Percentiles rank a stretch among this genome's conserved stretches.
These are phyloP conservation scores for Podila horticola DNA, from an alignment of 192 early-diverging fungal genomes.

Conservation along the genomic window DNA sequence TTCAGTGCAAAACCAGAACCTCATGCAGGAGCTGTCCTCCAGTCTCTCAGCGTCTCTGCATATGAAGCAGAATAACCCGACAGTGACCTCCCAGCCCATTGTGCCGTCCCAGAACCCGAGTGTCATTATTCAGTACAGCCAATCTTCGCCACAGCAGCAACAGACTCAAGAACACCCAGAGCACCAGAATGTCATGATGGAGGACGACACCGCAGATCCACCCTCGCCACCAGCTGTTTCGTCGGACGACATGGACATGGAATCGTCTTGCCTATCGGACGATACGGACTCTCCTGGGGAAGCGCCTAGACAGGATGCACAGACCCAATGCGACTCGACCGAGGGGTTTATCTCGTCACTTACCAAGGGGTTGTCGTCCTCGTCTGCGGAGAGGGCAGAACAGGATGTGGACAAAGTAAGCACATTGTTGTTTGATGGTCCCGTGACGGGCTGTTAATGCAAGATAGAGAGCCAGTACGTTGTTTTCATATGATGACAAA, in stretches of 20 bases:
- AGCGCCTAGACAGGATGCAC: constrained; percentile 4
- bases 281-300: constrained; percentile 4
- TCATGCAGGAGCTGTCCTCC: constrained; percentile 22
- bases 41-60: constrained; percentile 18
- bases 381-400: neutral
- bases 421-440: constrained; percentile 9
- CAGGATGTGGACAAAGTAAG: constrained; percentile 21
- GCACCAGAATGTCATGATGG: constrained; percentile 15
- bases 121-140: neutral
- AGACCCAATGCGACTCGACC: constrained; percentile 11
- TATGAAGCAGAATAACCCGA: neutral
- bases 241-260: constrained; percentile 49
- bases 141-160: neutral
- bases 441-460: neutral
- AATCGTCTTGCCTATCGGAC: constrained; percentile 17
- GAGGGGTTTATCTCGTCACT: neutral
- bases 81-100: neutral
- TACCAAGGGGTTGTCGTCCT: neutral
- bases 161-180: neutral
- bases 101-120: neutral
- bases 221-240: constrained; percentile 41
- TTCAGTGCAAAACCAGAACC: neutral
- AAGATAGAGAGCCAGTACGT: neutral
- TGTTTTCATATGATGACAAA: neutral
- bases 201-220: constrained; percentile 31